A percentile compares a stretch with the other conserved stretches of the same genome.
Conservation (phyloP, 306 rosid species). For the Malus domestica region DNA sequence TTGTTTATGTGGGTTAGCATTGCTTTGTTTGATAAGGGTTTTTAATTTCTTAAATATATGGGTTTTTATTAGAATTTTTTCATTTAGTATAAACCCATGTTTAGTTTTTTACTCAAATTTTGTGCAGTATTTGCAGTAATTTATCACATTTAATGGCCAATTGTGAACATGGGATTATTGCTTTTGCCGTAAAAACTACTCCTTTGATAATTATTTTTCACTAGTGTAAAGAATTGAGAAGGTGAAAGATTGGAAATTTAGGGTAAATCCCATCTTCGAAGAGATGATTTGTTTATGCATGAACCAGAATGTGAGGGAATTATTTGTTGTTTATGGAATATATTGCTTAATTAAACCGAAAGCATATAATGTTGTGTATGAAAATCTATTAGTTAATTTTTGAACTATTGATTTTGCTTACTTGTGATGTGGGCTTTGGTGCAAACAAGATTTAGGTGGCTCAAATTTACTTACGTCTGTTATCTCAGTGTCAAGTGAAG, state of each 20-base stretch:
- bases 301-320: neutral
- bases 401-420: neutral
- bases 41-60: neutral
- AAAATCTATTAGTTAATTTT: neutral
- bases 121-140: neutral
- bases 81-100: neutral
- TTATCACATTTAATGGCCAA: neutral
- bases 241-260: neutral
- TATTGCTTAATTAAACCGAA: neutral
- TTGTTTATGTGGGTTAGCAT: neutral
- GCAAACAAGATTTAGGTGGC: neutral
- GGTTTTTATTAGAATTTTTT: neutral
- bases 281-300: neutral
- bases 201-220: neutral
- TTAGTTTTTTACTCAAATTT: neutral
- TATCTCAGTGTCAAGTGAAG: conserved; percentile 1
- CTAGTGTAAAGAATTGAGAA: neutral
- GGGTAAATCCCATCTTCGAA: neutral
- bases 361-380: neutral
- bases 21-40: neutral
- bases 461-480: neutral
- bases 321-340: neutral
- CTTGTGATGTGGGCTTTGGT: neutral
- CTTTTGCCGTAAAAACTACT: neutral
- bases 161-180: neutral